Evolutionary conservation across 2,329 filamentous ascomycete species (phyloP).

Genomic region (Fusarium paranaense): DNA sequence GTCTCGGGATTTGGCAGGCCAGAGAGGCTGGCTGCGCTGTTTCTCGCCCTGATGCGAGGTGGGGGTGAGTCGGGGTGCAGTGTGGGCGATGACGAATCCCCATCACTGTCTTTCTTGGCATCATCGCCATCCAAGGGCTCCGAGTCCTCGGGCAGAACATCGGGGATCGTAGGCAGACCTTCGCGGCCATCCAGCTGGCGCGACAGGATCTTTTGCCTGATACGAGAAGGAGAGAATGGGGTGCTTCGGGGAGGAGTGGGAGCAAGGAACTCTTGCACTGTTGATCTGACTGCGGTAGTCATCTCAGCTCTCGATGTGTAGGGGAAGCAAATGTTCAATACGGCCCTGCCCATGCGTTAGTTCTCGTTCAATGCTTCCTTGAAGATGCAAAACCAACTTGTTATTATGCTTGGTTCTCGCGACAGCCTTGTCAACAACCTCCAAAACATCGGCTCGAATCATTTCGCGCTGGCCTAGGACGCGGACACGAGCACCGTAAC

Average conservation of each 20-base stretch:
- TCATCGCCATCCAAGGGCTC: conserved; percentile 58
- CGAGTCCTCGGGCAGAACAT: conserved; percentile 58
- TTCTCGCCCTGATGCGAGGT: conserved; percentile 49
- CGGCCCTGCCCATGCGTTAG: conserved; percentile 54
- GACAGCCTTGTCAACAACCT: conserved; percentile 87
- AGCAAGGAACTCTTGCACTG: conserved; percentile 86
- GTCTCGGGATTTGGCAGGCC: conserved; percentile 79
- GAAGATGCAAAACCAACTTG: conserved; percentile 62
- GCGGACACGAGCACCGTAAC: conserved; percentile 88
- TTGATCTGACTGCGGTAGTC: conserved; percentile 86
- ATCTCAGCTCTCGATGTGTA: conserved; percentile 98
- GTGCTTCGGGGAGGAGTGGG: conserved; percentile 74
- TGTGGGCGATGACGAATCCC: conserved; percentile 71
- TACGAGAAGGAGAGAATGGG: conserved; percentile 88
- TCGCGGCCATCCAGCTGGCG: conserved; percentile 66
- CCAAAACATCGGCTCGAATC: conserved; percentile 87
- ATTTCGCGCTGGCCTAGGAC: conserved; percentile 87
- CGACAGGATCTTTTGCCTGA: conserved; percentile 85
- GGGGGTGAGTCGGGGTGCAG: conserved; percentile 65
- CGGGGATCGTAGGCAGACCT: conserved; percentile 61
- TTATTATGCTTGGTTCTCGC: conserved; percentile 89
- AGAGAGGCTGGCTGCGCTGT: conserved; percentile 50
- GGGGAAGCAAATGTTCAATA: conserved; percentile 95
- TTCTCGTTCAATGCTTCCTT: not conserved
- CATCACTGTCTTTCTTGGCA: conserved; percentile 58